Percentiles rank a stretch among this genome's conserved stretches.
Evolutionary conservation across 179 eudicot genomes (phyloP).

Genomic region (Beta lomatogona): DNA sequence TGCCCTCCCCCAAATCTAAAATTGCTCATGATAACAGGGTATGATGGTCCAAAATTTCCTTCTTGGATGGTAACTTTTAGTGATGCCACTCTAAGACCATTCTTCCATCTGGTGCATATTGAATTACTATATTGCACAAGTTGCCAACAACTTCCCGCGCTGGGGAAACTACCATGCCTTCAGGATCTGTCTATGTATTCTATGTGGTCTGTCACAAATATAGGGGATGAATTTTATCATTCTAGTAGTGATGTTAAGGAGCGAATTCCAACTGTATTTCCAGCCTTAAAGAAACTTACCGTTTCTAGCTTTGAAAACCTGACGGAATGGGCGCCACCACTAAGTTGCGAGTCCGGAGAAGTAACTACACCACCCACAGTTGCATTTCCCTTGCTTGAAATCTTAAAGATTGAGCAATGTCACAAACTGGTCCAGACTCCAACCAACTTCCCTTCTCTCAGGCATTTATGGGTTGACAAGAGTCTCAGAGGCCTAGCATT

Average conservation of each 20-base stretch:
- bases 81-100: slow-evolving; percentile 11
- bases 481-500: slow-evolving; percentile 15
- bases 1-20: slow-evolving; percentile 33
- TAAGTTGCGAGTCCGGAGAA: neutral
- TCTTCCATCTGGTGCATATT: slow-evolving; percentile 17
- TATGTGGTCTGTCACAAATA: slow-evolving; percentile 15
- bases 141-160: slow-evolving; percentile 23
- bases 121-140: slow-evolving; percentile 26
- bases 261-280: neutral
- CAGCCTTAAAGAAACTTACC: slow-evolving; percentile 12
- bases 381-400: slow-evolving; percentile 27
- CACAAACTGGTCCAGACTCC: slow-evolving; percentile 19
- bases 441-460: slow-evolving; percentile 24
- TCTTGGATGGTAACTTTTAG: slow-evolving; percentile 17
- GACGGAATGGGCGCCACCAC: slow-evolving; percentile 19
- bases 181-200: slow-evolving; percentile 24
- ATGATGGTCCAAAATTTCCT: slow-evolving; percentile 26
- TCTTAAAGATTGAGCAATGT: slow-evolving; percentile 26
- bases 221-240: slow-evolving; percentile 25
- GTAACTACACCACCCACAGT: neutral
- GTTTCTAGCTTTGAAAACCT: slow-evolving; percentile 23
- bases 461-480: slow-evolving; percentile 20
- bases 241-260: slow-evolving; percentile 2
- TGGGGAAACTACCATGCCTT: slow-evolving; percentile 25
- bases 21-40: slow-evolving; percentile 25